Base-by-base conservation (phyloP, 148 eudicot genomes). In the Persicaria maculosa region DNA sequence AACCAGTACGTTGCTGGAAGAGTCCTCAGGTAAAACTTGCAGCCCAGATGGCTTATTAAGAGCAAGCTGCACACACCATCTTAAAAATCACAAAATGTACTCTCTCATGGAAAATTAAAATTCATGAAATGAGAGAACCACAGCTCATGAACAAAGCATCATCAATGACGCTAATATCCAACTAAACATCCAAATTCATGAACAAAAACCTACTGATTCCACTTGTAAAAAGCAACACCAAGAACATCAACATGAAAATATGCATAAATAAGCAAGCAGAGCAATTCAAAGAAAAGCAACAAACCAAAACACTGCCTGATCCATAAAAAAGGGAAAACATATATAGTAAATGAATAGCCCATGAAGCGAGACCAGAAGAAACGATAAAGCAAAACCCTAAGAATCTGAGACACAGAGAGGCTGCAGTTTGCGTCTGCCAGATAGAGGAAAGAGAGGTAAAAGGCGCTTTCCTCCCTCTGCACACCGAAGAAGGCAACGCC, bases 1-100 rank as follows among this genome's bases (percentile, higher is more conserved):
- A 68, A 87, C 93, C 96, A 79, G 98, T 94, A 50, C 93, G 96
- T 76, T 91, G 98, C 85, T 94, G 98, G 81, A 91, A 94, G 75
- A 91, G 84, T 72, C 98, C 97, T 79, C 98, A 74, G 97, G 89
- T 72, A 91, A 77, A 77, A 94, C 97, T 92, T 90, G 97, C 80
- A 92, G 81, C 50, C 97, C 95, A 25, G 95, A 86, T 61, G 95
- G 97, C 82, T 92, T 92, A 86, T 90, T 85, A 22, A 92, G 65
- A 76, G 91, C 93, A 83, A 92, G 85, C 97, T 92, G 85, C 71
- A 77, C 31, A 71, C 16, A 73, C 54, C 50, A 44, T 48, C 65
- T n/a, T 54, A 53, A 70, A 50, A 52, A 11, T 70, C 54, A 65
- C 46, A 65, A 15, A 14, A 65, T 65, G 69, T 65, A 65, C 46